Percentiles rank a stretch among this genome's conserved stretches.
Conservation (phyloP, 495 filamentous ascomycete species). For the Apodospora peruviana region DNA sequence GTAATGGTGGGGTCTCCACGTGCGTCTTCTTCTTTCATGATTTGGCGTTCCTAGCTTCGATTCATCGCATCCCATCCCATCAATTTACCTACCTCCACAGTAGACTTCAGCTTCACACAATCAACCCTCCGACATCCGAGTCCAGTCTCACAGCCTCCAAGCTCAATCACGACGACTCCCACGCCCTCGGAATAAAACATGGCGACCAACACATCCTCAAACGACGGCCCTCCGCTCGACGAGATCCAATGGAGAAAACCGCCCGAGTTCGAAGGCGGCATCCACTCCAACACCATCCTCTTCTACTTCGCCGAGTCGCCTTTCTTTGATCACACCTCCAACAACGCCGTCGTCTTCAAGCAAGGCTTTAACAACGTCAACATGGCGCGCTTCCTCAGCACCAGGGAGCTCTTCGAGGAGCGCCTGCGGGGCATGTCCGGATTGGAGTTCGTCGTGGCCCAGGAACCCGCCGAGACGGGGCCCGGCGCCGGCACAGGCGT, state of each 20-base stretch:
- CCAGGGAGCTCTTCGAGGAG: conserved; percentile 73
- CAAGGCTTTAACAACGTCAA: conserved; percentile 70
- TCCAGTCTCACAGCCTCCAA: no score
- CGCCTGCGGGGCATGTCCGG: conserved; percentile 74
- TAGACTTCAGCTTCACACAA: no score
- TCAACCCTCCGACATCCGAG: no score
- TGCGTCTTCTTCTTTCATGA: no score
- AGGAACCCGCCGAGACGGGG: conserved; percentile 64
- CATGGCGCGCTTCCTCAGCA: conserved; percentile 52
- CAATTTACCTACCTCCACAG: no score
- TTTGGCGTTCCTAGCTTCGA: no score
- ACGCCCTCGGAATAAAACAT: no score
- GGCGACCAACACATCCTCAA: not conserved
- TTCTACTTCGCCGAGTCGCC: conserved; percentile 87
- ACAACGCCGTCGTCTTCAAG: conserved; percentile 71
- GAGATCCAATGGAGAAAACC: conserved; percentile 73
- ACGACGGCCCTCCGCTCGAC: conserved; percentile 59
- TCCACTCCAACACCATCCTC: conserved; percentile 64
- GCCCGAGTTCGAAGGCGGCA: conserved; percentile 49
- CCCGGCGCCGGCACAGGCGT: conserved; percentile 63
- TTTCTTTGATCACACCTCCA: conserved; percentile 85
- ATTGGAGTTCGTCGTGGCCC: conserved; percentile 73
- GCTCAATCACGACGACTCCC: no score
- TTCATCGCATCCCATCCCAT: no score
- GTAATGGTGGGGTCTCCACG: no score